Evolutionary conservation across 140 eudicot genomes (phyloP).

Genomic region (Eryngium alpinum): DNA sequence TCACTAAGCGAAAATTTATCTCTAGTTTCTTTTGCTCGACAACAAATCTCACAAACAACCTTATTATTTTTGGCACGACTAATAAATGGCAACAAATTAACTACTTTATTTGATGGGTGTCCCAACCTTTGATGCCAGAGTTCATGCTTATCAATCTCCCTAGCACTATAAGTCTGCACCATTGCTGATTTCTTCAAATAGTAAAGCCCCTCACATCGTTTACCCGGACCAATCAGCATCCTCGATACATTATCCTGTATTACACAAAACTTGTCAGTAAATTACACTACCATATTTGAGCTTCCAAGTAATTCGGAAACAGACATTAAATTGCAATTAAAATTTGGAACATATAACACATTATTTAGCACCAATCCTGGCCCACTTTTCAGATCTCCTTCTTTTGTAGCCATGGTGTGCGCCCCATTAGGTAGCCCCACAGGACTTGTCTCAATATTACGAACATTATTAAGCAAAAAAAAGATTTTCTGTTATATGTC

Average conservation of each 20-base stretch:
- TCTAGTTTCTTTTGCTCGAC: neutral
- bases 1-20: neutral
- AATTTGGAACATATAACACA: neutral
- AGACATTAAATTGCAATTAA: neutral
- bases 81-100: neutral
- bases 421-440: neutral
- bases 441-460: too few species aligned
- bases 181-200: neutral
- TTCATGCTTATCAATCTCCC: neutral
- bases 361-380: neutral
- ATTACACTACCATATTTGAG: neutral
- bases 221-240: neutral
- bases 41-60: neutral
- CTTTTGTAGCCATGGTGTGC: neutral
- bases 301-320: neutral
- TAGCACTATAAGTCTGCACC: neutral
- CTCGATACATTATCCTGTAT: neutral
- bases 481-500: too few species aligned
- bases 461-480: too few species aligned
- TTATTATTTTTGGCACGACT: neutral
- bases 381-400: neutral
- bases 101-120: neutral
- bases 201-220: neutral
- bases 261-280: neutral
- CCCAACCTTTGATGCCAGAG: neutral